A percentile compares a stretch with the other conserved stretches of the same genome.
Conservation (phyloP, 108 stramenopile genomes). For the Ochromonas danica region DNA sequence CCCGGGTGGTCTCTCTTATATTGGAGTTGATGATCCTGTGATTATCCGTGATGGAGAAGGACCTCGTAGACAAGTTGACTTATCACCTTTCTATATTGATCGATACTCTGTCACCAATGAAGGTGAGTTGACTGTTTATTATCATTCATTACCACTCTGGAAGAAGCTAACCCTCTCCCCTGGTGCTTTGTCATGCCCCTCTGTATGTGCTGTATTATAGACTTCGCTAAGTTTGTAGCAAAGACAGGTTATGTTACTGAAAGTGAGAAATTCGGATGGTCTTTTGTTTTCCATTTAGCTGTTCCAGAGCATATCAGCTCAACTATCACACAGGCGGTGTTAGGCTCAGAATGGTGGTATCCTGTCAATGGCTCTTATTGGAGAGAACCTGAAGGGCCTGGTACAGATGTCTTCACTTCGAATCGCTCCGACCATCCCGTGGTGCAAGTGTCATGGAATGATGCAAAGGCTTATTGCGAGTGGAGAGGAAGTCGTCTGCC, state of each 20-base stretch:
- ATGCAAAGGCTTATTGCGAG: constrained; percentile 87
- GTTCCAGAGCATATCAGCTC: constrained; percentile 53
- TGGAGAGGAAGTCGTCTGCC: constrained; percentile 65
- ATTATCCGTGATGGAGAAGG: constrained; percentile 47
- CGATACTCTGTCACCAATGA: constrained; percentile 10
- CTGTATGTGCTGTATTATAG: constrained; percentile 72
- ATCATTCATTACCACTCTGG: too few relatives aligned
- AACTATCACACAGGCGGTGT: constrained; percentile 68
- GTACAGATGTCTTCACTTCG: constrained; percentile 53
- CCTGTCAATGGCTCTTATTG: constrained; percentile 84
- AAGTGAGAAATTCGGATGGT: constrained; percentile 55
- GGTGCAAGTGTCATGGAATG: constrained; percentile 82
- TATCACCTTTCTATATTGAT: constrained; percentile 53
- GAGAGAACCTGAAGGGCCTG: constrained; percentile 83
- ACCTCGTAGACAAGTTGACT: constrained; percentile 41
- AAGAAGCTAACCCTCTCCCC: too few relatives aligned
- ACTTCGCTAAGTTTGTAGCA: constrained; percentile 81
- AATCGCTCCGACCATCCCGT: constrained; percentile 76
- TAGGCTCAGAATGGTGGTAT: constrained; percentile 74
- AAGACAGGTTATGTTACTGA: constrained; percentile 64
- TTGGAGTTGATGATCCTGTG: too few relatives aligned
- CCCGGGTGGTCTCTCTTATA: not conserved
- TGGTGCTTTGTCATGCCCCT: not conserved
- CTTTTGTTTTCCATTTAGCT: constrained; percentile 52
- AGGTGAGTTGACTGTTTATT: too few relatives aligned